Evolutionary conservation across 108 stramenopile genomes (phyloP).

Genomic region (Nannochloropsis salina): DNA sequence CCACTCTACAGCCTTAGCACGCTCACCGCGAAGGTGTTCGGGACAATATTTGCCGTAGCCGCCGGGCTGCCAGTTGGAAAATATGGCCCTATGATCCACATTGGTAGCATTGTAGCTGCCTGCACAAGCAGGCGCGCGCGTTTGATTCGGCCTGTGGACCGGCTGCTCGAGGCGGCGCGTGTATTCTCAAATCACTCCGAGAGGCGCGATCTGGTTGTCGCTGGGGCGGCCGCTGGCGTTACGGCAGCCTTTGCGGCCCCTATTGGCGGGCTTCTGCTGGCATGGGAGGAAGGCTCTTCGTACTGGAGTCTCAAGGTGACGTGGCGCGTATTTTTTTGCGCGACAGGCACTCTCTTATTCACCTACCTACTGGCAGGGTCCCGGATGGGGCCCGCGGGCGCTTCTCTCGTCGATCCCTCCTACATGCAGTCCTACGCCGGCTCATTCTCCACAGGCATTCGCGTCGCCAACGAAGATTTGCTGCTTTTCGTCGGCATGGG

Average conservation of each 20-base stretch:
- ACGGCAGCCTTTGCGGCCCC: constrained; percentile 75
- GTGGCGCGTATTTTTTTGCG: constrained; percentile 52
- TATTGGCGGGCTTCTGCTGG: constrained; percentile 67
- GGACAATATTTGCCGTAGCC: constrained; percentile 54
- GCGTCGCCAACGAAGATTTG: too few species aligned
- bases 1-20: neutral
- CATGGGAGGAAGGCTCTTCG: constrained; percentile 56
- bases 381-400: too few species aligned
- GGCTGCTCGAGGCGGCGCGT: too few species aligned
- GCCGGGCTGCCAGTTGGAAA: constrained; percentile 67
- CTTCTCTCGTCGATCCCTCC: too few species aligned
- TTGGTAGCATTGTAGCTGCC: constrained; percentile 53
- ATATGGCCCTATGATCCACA: constrained; percentile 74
- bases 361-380: too few species aligned
- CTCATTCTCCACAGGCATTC: too few species aligned
- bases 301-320: constrained; percentile 62
- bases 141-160: too few species aligned
- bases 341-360: neutral
- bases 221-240: constrained; percentile 71
- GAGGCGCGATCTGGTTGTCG: constrained; percentile 64
- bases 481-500: too few species aligned
- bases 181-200: neutral
- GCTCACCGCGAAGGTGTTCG: neutral
- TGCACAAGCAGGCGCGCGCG: too few species aligned
- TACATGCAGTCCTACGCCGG: too few species aligned